Base-by-base conservation (phyloP, 2,329 filamentous ascomycete genomes). In the Colletotrichum sublineola region DNA sequence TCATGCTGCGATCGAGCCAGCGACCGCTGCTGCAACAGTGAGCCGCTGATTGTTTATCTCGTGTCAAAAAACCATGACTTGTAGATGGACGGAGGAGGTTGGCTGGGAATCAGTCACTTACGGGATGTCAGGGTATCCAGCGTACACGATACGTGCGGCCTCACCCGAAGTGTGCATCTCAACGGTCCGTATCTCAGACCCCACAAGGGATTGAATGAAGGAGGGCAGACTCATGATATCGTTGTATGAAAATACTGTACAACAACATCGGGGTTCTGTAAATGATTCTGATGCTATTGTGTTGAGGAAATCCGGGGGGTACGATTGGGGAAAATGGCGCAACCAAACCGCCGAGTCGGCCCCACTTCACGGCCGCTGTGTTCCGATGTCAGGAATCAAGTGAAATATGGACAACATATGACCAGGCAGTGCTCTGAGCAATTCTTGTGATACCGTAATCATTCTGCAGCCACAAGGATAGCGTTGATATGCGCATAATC, bases 151-250 rank as follows among this genome's bases (percentile, higher is more conserved):
- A 31, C 86, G 80, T 9, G 85, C 85, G 31, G 85, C 84, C 71
- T 87, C 85, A 20, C 85, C 86, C 24, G 83, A 82, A 3, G 85
- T 86, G 77, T 87, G 85, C 84, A 85, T 84, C 57, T 83, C 82
- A 24, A 84, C 58, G 18, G 67, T 67, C 31, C 63, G 50, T 53
- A 73, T 71, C 38, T 61, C 60, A 6, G 53, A 50, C 2, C 36
- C 61, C 52, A 48, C 46, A 5, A 64, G 33, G 7, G 69, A 20
- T 15, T 48, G 66, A 9, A 69, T 56, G 60, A 72, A 72, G 2
- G 66, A 64, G 2, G 69, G 66, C 1, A 65, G 31, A 15, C 60
- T 69, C 69, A 69, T 72, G 29, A 2, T 57, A 1, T 18, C 18
- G 29, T 7, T 8, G 33, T 7, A 5, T 31, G 4, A 2, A 24